phyloP scores from a whole-genome alignment of 495 filamentous ascomycete genomes.

The Podospora fimiseda region DNA sequence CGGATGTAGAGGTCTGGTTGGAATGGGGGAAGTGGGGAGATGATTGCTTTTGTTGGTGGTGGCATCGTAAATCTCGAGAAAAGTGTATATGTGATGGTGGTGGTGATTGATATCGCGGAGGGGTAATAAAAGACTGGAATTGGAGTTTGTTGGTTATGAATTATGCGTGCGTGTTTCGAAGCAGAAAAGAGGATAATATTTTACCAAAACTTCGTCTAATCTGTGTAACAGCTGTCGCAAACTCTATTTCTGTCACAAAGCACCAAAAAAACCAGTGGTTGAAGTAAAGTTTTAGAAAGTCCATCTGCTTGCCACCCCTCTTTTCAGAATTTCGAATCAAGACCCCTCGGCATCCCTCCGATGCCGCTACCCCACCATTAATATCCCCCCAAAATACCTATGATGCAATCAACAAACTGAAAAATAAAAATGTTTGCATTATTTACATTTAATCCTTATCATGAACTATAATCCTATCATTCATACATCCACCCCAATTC shows the following conservation, averaged over 20 bases:
- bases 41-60: background rate
- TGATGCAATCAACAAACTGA: constrained; percentile 13
- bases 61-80: too few species aligned
- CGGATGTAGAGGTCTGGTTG: constrained; percentile 68
- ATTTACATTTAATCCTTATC: too few species aligned
- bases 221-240: background rate
- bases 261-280: too few species aligned
- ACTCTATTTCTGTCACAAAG: too few species aligned
- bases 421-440: background rate
- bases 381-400: background rate
- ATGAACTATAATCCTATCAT: too few species aligned
- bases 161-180: too few species aligned
- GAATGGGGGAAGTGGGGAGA: constrained; percentile 43
- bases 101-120: background rate
- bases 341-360: constrained; percentile 16
- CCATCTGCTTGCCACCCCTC: constrained; percentile 22
- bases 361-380: constrained; percentile 19
- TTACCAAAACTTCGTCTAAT: too few species aligned
- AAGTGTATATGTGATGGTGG: background rate
- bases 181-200: background rate
- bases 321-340: constrained; percentile 4
- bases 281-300: too few species aligned
- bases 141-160: background rate
- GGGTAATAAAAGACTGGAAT: background rate
- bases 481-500: background rate